Conservation (phyloP, 2,329 filamentous ascomycete genomes). For the Gliomastix tumulicola region DNA sequence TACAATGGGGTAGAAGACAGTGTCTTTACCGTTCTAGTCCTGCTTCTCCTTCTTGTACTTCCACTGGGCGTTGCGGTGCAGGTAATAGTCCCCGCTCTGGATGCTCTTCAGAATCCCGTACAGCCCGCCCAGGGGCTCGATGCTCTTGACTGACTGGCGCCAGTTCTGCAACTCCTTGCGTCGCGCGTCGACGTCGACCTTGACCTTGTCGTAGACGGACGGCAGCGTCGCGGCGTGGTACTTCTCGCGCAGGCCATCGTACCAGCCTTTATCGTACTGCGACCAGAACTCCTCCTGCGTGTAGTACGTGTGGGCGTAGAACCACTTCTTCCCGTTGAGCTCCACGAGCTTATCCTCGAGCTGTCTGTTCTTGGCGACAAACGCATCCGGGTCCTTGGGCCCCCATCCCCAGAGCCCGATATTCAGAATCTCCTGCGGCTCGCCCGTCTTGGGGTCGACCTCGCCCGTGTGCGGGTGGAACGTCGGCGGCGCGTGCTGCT, state of each 20-base stretch:
- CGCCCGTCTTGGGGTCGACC: conserved; percentile 6
- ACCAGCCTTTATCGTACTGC: conserved; percentile 51
- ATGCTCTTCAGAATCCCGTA: conserved; percentile 55
- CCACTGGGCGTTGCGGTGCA: conserved; percentile 47
- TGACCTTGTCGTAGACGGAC: conserved; percentile 65
- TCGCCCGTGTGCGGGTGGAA: conserved; percentile 47
- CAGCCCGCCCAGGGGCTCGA: conserved; percentile 50
- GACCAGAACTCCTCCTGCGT: conserved; percentile 64
- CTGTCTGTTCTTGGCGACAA: conserved; percentile 61
- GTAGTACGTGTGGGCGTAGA: conserved; percentile 84
- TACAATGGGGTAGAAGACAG: background rate
- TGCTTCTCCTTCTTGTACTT: conserved; percentile 33
- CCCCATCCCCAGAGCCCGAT: conserved; percentile 78
- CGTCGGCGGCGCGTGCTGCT: conserved; percentile 38
- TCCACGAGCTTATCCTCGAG: conserved; percentile 63
- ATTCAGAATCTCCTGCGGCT: conserved; percentile 43
- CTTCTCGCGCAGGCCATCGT: conserved; percentile 54
- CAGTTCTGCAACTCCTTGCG: conserved; percentile 26
- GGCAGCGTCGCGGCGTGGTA: conserved; percentile 58
- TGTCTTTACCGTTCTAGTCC: background rate
- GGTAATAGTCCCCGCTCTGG: conserved; percentile 45
- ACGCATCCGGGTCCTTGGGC: conserved; percentile 46
- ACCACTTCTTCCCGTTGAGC: conserved; percentile 75
- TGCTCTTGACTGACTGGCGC: conserved; percentile 35
- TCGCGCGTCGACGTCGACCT: conserved; percentile 42